These are phyloP conservation scores for Sordariomycetes sp. DNA, from an alignment of 2,329 filamentous ascomycete genomes.

Conservation along the genomic window DNA sequence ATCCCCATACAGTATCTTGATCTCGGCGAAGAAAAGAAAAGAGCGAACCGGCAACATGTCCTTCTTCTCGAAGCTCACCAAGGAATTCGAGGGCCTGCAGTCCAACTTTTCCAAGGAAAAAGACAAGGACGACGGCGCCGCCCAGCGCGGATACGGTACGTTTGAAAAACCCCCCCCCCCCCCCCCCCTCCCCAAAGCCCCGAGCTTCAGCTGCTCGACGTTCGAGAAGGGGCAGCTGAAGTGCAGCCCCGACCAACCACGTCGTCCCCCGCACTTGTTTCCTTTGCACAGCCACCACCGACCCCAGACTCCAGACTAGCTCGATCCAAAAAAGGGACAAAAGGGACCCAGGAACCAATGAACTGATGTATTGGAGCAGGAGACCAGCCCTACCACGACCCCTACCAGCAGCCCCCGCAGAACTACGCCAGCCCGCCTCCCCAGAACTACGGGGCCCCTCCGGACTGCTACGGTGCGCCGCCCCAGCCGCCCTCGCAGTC, in stretches of 20 bases:
- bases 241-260: neutral
- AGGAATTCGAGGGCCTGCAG: conserved; percentile 31
- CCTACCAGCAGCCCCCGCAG: conserved; percentile 5
- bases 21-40: too few relatives aligned
- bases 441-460: neutral
- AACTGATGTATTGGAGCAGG: neutral
- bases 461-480: neutral
- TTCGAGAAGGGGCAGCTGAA: too few relatives aligned
- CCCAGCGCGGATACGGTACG: conserved; percentile 9
- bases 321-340: neutral
- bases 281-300: neutral
- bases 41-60: conserved; percentile 19
- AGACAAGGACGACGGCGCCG: conserved; percentile 12
- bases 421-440: conserved; percentile 7
- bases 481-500: neutral
- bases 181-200: too few relatives aligned
- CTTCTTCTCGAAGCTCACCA: conserved; percentile 27
- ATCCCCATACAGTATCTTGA: too few relatives aligned
- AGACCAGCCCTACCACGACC: neutral
- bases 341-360: neutral
- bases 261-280: conserved; percentile 2
- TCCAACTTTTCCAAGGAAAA: conserved; percentile 20
- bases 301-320: neutral
- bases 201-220: too few relatives aligned
- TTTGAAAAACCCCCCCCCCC: too few relatives aligned